Evolutionary conservation across 257 asterid genomes (phyloP), one percentile per base, ranked within the genome.

Genomic region (Solanum megistacrolobum): DNA sequence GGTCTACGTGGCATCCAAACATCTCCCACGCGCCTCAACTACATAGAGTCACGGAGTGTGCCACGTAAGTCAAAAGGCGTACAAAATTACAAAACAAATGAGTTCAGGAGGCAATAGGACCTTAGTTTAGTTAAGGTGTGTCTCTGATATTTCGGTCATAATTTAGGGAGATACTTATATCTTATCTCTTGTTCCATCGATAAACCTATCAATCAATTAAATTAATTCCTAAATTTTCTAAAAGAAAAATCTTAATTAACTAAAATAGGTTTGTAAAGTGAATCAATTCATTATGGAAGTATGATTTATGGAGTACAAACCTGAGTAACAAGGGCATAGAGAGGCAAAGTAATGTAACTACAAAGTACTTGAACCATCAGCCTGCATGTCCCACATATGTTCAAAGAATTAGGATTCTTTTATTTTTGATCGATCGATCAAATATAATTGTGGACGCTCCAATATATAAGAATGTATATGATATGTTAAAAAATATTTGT

Each of bases 241-340:
- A 5, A 23, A n/a, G 31, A 23, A 73, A 18, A 31, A 20, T 74
- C 41, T 20, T 73, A 35, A 20, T 35, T 73, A 34, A 34, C 29
- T 73, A 73, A 73, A 18, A 10, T 73, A 9, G 9, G 43, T 10
- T 73, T 35, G 9, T 73, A 21, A 74, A 36, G 20, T 36, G 52
- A 36, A 74, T 74, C 55, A 74, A 74, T 11, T 36, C 55, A 4
- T 32, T 74, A 74, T 32, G n/a, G 55, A 76, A 76, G 60, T 73
- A 73, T 34, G 46, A 9, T 73, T 72, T 72, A 27, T 38, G 43
- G 73, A 11, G 16, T 25, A 85, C 62, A 85, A 90, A 95, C 98
- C 98, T 95, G 98, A 35, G 96, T 94, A 23, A 95, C 96, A 71
- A 95, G 96, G 83, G 98, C 98, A 78, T 95, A 95, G 20, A 95